Conservation (phyloP, 441 rosid genomes). For the Gossypium gossypioides region DNA sequence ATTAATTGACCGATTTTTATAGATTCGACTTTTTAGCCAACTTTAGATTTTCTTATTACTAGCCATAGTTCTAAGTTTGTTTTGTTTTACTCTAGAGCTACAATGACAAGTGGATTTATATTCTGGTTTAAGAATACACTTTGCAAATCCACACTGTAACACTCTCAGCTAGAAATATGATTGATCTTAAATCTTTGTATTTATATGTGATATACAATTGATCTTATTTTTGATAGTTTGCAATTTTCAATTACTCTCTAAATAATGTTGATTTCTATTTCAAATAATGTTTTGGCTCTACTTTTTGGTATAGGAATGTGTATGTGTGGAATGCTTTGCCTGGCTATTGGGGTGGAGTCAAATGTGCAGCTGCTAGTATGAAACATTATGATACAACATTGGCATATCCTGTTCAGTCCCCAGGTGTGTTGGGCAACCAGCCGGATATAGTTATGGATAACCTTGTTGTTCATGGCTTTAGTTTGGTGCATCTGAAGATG, state of each 20-base stretch:
- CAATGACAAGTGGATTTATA: background rate
- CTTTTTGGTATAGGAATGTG: conserved; percentile 39
- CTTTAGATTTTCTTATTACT: background rate
- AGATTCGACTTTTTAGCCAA: background rate
- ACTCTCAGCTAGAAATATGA: background rate
- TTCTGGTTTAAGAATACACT: background rate
- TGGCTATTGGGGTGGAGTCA: conserved; percentile 95
- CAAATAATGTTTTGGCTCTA: background rate
- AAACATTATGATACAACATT: conserved; percentile 79
- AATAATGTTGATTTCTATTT: background rate
- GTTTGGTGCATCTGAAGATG: conserved; percentile 76
- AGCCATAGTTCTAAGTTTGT: background rate
- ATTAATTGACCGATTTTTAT: background rate
- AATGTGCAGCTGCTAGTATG: conserved; percentile 80
- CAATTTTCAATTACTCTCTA: background rate
- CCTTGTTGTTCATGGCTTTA: conserved; percentile 69
- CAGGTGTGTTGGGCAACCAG: conserved; percentile 79
- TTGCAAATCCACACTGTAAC: background rate
- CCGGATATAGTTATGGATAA: conserved; percentile 88
- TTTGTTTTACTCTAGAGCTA: background rate
- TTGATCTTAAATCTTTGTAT: too few relatives aligned
- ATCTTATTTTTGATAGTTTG: background rate
- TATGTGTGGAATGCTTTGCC: conserved; percentile 93
- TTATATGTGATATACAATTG: too few relatives aligned
- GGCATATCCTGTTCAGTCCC: conserved; percentile 78